These are phyloP conservation scores for Fagopyrum esculentum DNA, from an alignment of 148 eudicot genomes.

Conservation along the genomic window DNA sequence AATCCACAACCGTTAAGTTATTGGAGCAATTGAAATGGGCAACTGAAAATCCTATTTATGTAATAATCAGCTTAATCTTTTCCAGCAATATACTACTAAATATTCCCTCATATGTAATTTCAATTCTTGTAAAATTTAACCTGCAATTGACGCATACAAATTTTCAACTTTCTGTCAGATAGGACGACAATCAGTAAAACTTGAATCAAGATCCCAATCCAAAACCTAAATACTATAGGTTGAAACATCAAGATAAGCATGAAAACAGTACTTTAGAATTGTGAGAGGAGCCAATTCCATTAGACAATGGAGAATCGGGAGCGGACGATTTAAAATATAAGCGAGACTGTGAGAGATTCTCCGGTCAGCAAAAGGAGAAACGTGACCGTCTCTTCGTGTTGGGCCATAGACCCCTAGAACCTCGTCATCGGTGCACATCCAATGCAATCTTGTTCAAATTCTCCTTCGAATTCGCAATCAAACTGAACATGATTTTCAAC, in stretches of 20 bases:
- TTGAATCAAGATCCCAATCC: not conserved
- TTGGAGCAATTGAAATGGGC: not conserved
- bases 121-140: not conserved
- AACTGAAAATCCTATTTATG: not conserved
- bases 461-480: conserved; percentile 87
- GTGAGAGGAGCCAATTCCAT: conserved; percentile 48
- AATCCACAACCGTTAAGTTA: no score
- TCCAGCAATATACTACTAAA: not conserved
- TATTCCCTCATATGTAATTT: not conserved
- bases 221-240: not conserved
- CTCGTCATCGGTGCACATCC: conserved; percentile 58
- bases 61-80: not conserved
- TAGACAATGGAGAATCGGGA: conserved; percentile 37
- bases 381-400: conserved; percentile 21
- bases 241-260: not conserved
- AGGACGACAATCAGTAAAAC: not conserved
- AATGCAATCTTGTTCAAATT: conserved; percentile 77
- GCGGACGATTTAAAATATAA: conserved; percentile 29
- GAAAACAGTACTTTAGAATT: conserved; percentile 46
- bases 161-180: not conserved
- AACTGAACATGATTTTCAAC: conserved; percentile 51
- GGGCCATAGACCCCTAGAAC: conserved; percentile 39
- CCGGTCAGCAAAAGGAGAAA: conserved; percentile 35
- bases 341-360: conserved; percentile 43
- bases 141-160: not conserved